Base-by-base conservation (phyloP, 305 asterid genomes). In the Fraxinus latifolia region DNA sequence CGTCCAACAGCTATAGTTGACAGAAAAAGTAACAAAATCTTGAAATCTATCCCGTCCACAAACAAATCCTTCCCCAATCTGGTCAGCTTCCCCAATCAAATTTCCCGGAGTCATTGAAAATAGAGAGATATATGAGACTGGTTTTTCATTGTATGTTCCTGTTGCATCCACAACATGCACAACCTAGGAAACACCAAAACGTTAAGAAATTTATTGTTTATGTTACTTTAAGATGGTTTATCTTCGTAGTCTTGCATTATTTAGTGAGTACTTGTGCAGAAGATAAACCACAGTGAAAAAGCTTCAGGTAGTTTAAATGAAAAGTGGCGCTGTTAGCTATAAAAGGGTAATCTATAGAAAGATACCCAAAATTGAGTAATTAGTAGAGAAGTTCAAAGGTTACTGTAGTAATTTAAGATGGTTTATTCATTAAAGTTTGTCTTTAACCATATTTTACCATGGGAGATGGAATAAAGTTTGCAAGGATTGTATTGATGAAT, bases 91-190 rank as follows among this genome's bases (percentile, higher is more conserved):
- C 86, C 88, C 89, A 2, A 47, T 76, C 91, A 96, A 90, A 82
- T 87, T 90, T 82, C 99, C 99, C 4, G 98, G 97, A 80, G 98
- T 94, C 0, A 90, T 86, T 32, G 99, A 96, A 84, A 96, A 94
- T 74, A 96, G 82, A 65, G 97, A 92, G 65, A 94, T 83, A 82
- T 88, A 89, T 0, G 99, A 91, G 31, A 81, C 82, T 1, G 95
- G 96, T 81, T 84, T 87, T 79, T 84, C 89, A 39, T 76, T 83
- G n/a, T 73, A 77, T 11, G 29, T 71, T 82, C 87, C 90, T 1
- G 87, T 87, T 73, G 93, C 84, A 84, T 94, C 96, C 82, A 96
- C 95, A 29, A 94, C 97, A 77, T 96, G 98, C 83, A 96, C 98
- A 39, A 91, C 94, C 99, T 94, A 92, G 80, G 82, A 58, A 79